A percentile compares a stretch with the other conserved stretches of the same genome.
Conservation (phyloP, 805 yeast species). For the Maudiozyma serrabonitensis region DNA sequence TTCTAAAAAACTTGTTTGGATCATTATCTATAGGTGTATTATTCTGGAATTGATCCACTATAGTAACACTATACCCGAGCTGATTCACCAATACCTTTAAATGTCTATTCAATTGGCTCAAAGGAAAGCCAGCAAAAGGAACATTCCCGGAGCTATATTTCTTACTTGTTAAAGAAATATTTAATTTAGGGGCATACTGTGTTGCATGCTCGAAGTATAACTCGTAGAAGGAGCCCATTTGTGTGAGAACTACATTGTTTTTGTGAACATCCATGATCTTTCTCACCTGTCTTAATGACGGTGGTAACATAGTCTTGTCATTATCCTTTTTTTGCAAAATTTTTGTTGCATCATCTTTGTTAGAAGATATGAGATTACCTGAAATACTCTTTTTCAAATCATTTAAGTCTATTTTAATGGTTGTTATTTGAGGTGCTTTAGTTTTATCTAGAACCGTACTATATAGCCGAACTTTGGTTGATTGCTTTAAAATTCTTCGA, state of each 20-base stretch:
- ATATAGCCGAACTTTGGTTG: not conserved
- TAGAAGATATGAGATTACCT: not conserved
- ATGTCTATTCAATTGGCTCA: slow-evolving; percentile 58
- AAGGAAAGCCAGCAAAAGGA: slow-evolving; percentile 91
- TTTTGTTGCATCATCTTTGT: not conserved
- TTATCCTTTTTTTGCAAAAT: not conserved
- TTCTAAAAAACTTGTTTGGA: slow-evolving; percentile 43
- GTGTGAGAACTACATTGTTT: slow-evolving; percentile 56
- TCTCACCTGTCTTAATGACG: slow-evolving; percentile 30
- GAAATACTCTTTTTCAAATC: not conserved
- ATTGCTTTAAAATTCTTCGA: not conserved
- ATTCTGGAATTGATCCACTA: slow-evolving; percentile 57
- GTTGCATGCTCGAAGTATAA: slow-evolving; percentile 85
- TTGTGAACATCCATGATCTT: slow-evolving; percentile 37
- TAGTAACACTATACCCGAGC: slow-evolving; percentile 61
- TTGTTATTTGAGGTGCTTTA: not conserved
- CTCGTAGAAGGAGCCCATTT: slow-evolving; percentile 83
- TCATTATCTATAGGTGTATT: slow-evolving; percentile 25
- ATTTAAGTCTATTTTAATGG: not conserved
- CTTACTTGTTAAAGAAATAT: slow-evolving; percentile 58
- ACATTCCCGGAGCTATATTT: slow-evolving; percentile 36
- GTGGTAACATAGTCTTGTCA: slow-evolving; percentile 20
- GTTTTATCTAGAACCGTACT: not conserved
- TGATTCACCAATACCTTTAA: slow-evolving; percentile 65
- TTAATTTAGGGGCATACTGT: slow-evolving; percentile 56